phyloP scores from a whole-genome alignment of 2,329 filamentous ascomycete genomes.

The Fusarium nodosum region DNA sequence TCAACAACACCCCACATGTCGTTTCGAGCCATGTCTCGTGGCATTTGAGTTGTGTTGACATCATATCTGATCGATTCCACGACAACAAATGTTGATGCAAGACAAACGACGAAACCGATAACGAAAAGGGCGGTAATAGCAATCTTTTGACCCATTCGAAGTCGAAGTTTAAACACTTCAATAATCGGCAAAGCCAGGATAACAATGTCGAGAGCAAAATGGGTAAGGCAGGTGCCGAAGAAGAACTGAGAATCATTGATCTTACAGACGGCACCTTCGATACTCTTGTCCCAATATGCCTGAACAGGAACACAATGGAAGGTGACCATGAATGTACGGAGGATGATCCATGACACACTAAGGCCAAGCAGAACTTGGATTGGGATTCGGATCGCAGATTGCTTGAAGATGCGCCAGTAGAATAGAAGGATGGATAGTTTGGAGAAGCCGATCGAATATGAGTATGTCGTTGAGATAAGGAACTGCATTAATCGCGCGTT shows the following conservation, averaged over 20 bases:
- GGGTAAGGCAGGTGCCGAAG: slow-evolving; percentile 52
- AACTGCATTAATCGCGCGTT: slow-evolving; percentile 37
- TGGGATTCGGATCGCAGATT: slow-evolving; percentile 48
- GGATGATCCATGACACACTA: slow-evolving; percentile 48
- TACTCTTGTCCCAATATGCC: slow-evolving; percentile 52
- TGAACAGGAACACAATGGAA: slow-evolving; percentile 55
- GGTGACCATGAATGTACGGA: slow-evolving; percentile 52
- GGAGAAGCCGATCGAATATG: slow-evolving; percentile 47
- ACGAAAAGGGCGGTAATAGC: slow-evolving; percentile 50
- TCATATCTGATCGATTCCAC: slow-evolving; percentile 36
- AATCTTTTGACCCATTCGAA: slow-evolving; percentile 50
- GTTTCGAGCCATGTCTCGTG: slow-evolving; percentile 35
- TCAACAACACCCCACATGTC: slow-evolving; percentile 43
- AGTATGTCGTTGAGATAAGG: slow-evolving; percentile 42
- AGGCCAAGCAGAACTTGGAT: slow-evolving; percentile 47
- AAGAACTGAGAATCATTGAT: slow-evolving; percentile 54
- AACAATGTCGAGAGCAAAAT: slow-evolving; percentile 52
- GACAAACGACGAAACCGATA: slow-evolving; percentile 47
- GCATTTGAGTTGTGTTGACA: slow-evolving; percentile 39
- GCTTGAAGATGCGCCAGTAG: slow-evolving; percentile 52
- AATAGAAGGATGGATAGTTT: slow-evolving; percentile 52
- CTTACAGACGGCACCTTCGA: slow-evolving; percentile 49
- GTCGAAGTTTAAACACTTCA: slow-evolving; percentile 51
- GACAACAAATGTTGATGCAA: slow-evolving; percentile 39
- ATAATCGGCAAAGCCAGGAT: slow-evolving; percentile 52